These are phyloP conservation scores for Pseudogymnoascus sp. DNA, from an alignment of 2,329 filamentous ascomycete species.

Conservation along the genomic window DNA sequence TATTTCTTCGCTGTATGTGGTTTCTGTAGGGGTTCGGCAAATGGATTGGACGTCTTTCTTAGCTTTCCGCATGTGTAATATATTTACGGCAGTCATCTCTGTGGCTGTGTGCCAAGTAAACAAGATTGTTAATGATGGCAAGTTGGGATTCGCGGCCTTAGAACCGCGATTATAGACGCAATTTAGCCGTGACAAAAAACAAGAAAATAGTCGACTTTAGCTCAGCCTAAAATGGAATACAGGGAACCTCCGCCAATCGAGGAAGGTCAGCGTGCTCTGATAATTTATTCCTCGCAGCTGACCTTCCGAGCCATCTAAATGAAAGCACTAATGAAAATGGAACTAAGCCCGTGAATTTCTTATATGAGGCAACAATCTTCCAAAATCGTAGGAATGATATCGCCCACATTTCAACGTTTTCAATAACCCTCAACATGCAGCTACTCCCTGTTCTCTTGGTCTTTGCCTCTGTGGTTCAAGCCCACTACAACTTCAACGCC, in stretches of 20 bases:
- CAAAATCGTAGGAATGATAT: background rate
- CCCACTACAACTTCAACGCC: conserved; percentile 5
- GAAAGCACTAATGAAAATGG: background rate
- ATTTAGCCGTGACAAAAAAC: background rate
- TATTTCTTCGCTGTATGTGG: no score
- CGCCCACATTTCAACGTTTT: background rate
- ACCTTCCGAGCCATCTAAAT: background rate
- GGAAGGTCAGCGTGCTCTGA: background rate
- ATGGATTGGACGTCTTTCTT: background rate
- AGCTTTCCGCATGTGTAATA: background rate
- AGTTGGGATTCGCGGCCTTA: background rate
- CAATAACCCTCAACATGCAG: background rate
- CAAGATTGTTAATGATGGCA: background rate
- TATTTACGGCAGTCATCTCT: background rate
- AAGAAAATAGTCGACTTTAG: background rate
- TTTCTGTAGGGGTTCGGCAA: background rate
- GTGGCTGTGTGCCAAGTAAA: background rate
- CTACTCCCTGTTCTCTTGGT: background rate
- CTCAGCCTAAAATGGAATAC: background rate
- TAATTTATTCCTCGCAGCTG: background rate
- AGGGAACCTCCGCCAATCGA: background rate
- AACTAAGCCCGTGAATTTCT: background rate
- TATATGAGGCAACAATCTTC: background rate
- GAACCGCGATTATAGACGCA: background rate
- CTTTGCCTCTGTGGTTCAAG: background rate